Conservation (phyloP, 2,329 filamentous ascomycete species). For the Botrytis tulipae region DNA sequence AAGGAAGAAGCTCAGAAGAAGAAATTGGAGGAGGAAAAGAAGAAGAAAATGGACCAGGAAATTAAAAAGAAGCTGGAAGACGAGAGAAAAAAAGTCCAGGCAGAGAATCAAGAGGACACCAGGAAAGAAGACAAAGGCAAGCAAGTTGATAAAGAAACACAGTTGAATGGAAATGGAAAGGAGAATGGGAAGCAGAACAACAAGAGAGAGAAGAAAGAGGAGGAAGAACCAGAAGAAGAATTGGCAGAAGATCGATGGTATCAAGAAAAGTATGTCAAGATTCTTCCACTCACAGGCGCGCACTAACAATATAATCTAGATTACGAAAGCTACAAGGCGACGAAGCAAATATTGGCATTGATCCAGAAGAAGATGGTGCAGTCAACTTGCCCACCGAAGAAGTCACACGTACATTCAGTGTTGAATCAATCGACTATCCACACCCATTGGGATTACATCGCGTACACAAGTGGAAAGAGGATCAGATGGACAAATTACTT, state of each 20-base stretch:
- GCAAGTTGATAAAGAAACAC: not conserved
- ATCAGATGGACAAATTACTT: constrained; percentile 27
- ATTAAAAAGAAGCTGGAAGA: constrained; percentile 22
- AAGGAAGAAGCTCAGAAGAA: constrained; percentile 34
- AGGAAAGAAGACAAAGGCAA: not conserved
- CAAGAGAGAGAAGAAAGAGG: constrained; percentile 21
- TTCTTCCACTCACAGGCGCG: not conserved
- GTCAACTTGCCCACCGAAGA: constrained; percentile 35
- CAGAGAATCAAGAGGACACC: not conserved
- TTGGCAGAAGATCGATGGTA: constrained; percentile 38
- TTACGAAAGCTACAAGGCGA: constrained; percentile 28
- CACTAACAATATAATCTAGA: constrained; percentile 21
- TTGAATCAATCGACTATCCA: constrained; percentile 37
- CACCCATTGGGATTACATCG: constrained; percentile 38
- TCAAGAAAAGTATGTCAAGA: constrained; percentile 31
- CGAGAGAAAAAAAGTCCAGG: not conserved
- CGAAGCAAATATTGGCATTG: constrained; percentile 27
- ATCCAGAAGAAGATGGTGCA: constrained; percentile 27
- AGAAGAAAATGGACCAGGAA: not conserved
- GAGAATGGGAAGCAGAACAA: constrained; percentile 22
- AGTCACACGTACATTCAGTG: constrained; percentile 36
- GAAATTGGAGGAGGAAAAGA: constrained; percentile 22
- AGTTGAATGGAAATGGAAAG: not conserved
- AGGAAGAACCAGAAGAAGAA: constrained; percentile 12
- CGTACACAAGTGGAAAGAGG: constrained; percentile 34